Conservation (phyloP, 805 yeast genomes). For the Candida glaebosa region DNA sequence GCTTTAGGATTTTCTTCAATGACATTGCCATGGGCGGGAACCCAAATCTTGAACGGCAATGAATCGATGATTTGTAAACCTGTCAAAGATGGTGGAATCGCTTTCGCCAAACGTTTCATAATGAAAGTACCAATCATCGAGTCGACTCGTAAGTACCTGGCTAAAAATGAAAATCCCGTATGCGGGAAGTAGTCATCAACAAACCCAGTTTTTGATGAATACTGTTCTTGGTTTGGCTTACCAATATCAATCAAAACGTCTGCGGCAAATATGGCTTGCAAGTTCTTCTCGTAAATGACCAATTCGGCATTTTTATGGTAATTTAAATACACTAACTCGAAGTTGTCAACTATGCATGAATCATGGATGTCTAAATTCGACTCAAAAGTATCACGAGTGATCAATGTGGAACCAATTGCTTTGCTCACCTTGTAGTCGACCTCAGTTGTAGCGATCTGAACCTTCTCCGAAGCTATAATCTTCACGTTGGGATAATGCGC, state of each 20-base stretch:
- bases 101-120: not conserved
- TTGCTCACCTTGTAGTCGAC: constrained; percentile 36
- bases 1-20: not conserved
- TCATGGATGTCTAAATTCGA: constrained; percentile 1
- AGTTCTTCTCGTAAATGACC: constrained; percentile 38
- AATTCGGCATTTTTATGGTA: constrained; percentile 51
- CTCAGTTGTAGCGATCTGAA: constrained; percentile 14
- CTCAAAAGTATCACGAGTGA: constrained; percentile 10
- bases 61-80: not conserved
- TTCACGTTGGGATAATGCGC: constrained; percentile 42
- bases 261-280: constrained; percentile 48
- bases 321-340: constrained; percentile 50
- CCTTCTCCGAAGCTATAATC: constrained; percentile 35
- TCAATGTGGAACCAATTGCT: constrained; percentile 23
- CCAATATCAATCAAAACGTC: constrained; percentile 56
- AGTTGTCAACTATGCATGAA: constrained; percentile 16
- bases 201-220: constrained; percentile 30
- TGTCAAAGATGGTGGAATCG: not conserved
- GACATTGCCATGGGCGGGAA: not conserved
- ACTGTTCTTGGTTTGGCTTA: constrained; percentile 28
- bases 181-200: not conserved
- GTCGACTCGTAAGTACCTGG: not conserved
- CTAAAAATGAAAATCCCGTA: not conserved
- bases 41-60: not conserved
- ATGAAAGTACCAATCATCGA: not conserved